Conservation (phyloP, 805 yeast species). For the Torulaspora franciscae region DNA sequence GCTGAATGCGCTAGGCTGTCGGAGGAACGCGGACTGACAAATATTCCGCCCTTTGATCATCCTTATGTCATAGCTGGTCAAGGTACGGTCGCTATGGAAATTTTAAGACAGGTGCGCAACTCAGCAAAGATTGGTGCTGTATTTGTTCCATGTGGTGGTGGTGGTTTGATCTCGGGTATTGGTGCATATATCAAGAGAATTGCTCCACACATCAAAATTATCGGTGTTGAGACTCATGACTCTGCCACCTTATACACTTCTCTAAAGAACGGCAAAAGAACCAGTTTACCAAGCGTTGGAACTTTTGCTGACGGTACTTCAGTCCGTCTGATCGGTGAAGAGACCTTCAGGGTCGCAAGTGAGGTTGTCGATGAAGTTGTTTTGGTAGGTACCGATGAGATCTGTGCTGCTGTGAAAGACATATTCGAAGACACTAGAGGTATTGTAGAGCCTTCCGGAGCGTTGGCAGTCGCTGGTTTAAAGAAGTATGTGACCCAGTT, state of each 20-base stretch:
- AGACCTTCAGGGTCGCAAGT: constrained; percentile 76
- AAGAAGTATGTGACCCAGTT: constrained; percentile 62
- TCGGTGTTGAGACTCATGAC: constrained; percentile 94
- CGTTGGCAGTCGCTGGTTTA: constrained; percentile 91
- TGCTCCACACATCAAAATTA: constrained; percentile 94
- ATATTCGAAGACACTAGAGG: constrained; percentile 93
- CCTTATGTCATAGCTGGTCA: constrained; percentile 99
- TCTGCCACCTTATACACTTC: constrained; percentile 89
- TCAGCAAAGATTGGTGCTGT: constrained; percentile 71
- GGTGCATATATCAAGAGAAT: constrained; percentile 86
- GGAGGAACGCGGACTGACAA: constrained; percentile 65
- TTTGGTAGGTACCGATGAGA: constrained; percentile 83
- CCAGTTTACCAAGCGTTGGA: constrained; percentile 71
- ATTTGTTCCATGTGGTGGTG: constrained; percentile 94
- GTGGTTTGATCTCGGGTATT: constrained; percentile 90
- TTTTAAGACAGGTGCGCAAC: constrained; percentile 74
- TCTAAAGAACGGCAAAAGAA: constrained; percentile 50
- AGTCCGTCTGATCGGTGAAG: constrained; percentile 82
- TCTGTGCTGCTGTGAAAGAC: constrained; percentile 95
- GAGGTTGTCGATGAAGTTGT: constrained; percentile 86
- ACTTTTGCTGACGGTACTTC: constrained; percentile 98
- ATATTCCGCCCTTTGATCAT: constrained; percentile 97
- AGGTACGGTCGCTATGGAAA: constrained; percentile 94
- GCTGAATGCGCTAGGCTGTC: constrained; percentile 76
- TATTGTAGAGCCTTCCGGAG: constrained; percentile 95